Base-by-base conservation (phyloP, 1,139 yeast genomes). In the Nadsonia commutata region DNA sequence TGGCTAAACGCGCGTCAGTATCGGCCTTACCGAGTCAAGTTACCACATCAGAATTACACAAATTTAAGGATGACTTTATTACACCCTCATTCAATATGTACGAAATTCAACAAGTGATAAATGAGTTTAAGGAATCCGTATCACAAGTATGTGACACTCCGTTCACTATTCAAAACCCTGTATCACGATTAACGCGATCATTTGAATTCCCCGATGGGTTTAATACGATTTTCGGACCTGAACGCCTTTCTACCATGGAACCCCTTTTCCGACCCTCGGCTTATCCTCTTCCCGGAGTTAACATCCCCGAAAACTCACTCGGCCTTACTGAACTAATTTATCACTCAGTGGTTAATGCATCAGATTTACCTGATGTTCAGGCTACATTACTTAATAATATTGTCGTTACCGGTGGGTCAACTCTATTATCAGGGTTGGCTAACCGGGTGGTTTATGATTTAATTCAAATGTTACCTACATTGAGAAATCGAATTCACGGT, bases 161-260 rank as follows among this genome's bases (percentile, higher is more conserved):
- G 2, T 55, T 55, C 47, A 51, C 52, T 16, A 46, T 52, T 20
- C 52, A 51, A 23, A 49, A 51, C 3, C 49, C 51, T 22, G 46
- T 52, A 36, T 48, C 56, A 7, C 49, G 54, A 40, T 45, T 51
- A 21, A 53, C 55, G 17, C 68, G 95, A 47, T 66, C 76, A 38
- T 85, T 83, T 59, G 98, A 90, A 62, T 70, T 90, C 44, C 96
- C 97, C 13, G 80, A 84, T 52, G 83, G 82, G 1, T 70, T 71
- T 52, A 71, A 71, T 43, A 56, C 76, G 31, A 67, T 72, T 20
- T 71, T 78, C 51, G 76, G 73, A 9, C 67, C 76, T 13, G 94
- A 86, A 51, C 68, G 97, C 48, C 77, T 71, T 52, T 70, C 72
- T 42, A 64, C 85, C 49, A 83, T 84, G 1, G 95, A 90, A 58